Evolutionary conservation across 495 filamentous ascomycete species (phyloP), one percentile per base, ranked within the genome.

Genomic region (Venustampulla echinocandica): DNA sequence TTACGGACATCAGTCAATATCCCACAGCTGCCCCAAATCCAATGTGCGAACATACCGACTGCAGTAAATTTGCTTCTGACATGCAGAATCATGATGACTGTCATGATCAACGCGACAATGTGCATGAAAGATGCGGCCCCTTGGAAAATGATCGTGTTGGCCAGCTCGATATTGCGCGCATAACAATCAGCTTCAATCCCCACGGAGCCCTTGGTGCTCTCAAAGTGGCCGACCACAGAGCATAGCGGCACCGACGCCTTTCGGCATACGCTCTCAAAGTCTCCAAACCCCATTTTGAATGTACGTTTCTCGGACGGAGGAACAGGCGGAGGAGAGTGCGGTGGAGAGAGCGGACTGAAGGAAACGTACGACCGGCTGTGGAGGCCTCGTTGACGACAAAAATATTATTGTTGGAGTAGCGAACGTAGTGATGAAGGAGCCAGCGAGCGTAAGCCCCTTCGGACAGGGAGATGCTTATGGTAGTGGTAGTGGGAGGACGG

Each of bases 61-160:
- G 92, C 92, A 11, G 92, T 99, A 63, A 99, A 99, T 64, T 99
- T 99, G 47, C 85, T 88, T 56, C 92, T 75, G 49, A 99, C 85
- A 61, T 99, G 92, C 46, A 99, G 63, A 33, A 97, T 85, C 92
- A 99, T 99, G 57, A 94, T 85, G 6, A 86, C 82, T 5, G 87
- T 92, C 90, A 97, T 97, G 49, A 74, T 70, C 34, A 99, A 69
- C 3, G 93, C 87, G 42, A 87, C 73, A 53, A 99, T 96, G 63
- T 99, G 90, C 67, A 90, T 81, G 61, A 92, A 92, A 42, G 82
- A 85, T 15, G 87, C 80, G 11, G 89, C 92, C 61, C 85, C 87
- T 65, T 97, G 79, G 62, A 99, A 99, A 55, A 99, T 97, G 65
- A 96, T 86, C 9, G 92, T 97, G 64, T 99, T 99, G 50, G 92